These are phyloP conservation scores for Crucibulum laeve DNA, from an alignment of 768 basidiomycete genomes.

Conservation along the genomic window DNA sequence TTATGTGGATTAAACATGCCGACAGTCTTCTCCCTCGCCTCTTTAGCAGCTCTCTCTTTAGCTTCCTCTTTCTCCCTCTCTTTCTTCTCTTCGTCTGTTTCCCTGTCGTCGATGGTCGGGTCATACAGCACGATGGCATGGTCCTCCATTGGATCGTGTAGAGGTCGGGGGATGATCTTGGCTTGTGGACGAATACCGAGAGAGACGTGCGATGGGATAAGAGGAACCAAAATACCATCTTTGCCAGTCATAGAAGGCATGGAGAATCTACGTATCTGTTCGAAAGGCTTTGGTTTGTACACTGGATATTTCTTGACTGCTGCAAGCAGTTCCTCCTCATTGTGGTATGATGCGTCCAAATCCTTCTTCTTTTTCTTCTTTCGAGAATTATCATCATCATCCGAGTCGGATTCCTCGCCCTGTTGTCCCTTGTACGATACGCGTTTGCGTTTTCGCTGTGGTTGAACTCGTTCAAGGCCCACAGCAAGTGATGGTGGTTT, in stretches of 20 bases:
- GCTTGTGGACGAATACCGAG: slow-evolving; percentile 83
- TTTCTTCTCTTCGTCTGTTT: slow-evolving; percentile 82
- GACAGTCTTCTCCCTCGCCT: slow-evolving; percentile 63
- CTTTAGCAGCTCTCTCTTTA: slow-evolving; percentile 57
- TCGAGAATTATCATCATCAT: slow-evolving; percentile 48
- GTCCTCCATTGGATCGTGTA: slow-evolving; percentile 97
- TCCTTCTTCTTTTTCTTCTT: slow-evolving; percentile 67
- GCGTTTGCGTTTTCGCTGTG: slow-evolving; percentile 79
- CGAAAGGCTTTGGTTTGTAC: slow-evolving; percentile 77
- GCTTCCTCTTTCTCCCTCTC: slow-evolving; percentile 72
- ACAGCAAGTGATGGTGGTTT: slow-evolving; percentile 58
- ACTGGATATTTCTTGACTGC: slow-evolving; percentile 71
- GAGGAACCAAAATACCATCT: slow-evolving; percentile 57
- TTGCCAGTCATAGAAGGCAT: slow-evolving; percentile 78
- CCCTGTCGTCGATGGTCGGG: slow-evolving; percentile 89
- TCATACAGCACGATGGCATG: slow-evolving; percentile 97
- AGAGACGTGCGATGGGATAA: slow-evolving; percentile 60
- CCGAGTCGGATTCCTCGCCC: slow-evolving; percentile 51
- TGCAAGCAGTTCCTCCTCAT: slow-evolving; percentile 57
- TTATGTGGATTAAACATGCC: slow-evolving; percentile 90
- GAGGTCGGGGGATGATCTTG: slow-evolving; percentile 80
- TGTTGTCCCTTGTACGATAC: slow-evolving; percentile 80
- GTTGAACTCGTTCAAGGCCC: slow-evolving; percentile 50
- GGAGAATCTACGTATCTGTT: slow-evolving; percentile 67
- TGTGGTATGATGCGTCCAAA: slow-evolving; percentile 47